Evolutionary conservation across 179 eudicot species (phyloP).

Genomic region (Silene coronaria): DNA sequence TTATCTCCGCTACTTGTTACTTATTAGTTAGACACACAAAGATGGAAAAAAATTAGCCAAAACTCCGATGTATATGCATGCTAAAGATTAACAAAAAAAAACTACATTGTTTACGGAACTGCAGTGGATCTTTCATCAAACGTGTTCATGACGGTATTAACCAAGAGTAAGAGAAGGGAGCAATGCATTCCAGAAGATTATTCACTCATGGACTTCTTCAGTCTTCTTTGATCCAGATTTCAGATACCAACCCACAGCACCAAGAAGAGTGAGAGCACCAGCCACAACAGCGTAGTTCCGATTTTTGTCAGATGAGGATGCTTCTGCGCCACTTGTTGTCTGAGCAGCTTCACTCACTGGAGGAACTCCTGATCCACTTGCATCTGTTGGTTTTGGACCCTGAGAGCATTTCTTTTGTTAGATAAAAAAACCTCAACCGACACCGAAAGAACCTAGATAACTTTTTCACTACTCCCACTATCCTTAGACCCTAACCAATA

Average conservation of each 20-base stretch:
- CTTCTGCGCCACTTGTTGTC: constrained; percentile 37
- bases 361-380: constrained; percentile 33
- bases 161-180: constrained; percentile 7
- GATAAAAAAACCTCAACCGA: neutral
- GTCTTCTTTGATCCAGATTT: constrained; percentile 47
- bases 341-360: constrained; percentile 42
- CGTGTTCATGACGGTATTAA: constrained; percentile 13
- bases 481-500: neutral
- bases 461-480: neutral
- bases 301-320: constrained; percentile 63
- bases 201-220: constrained; percentile 72
- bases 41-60: neutral
- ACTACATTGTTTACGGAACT: constrained; percentile 16
- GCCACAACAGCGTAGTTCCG: constrained; percentile 76
- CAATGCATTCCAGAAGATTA: neutral
- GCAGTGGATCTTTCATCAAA: constrained; percentile 17
- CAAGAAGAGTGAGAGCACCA: constrained; percentile 47
- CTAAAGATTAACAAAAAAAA: neutral
- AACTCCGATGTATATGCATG: constrained; percentile 13
- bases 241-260: constrained; percentile 68
- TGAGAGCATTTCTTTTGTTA: neutral
- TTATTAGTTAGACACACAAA: neutral
- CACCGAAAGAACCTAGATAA: neutral
- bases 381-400: neutral
- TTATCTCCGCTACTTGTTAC: too few species aligned